Conservation (phyloP, 495 filamentous ascomycete genomes). For the Jackrogersella minutella region DNA sequence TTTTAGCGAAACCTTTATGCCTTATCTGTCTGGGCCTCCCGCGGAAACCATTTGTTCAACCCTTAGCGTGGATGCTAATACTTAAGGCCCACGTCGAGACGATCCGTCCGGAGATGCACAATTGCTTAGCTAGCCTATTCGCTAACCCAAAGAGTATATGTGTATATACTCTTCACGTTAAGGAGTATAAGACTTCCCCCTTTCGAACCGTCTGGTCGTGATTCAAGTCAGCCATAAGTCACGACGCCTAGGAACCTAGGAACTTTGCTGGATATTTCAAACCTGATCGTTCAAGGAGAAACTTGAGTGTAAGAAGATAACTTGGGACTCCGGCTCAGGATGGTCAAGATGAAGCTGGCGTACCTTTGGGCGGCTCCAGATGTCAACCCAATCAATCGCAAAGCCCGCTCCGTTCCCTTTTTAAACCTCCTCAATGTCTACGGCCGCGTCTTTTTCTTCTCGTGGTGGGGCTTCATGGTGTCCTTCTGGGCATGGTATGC, state of each 20-base stretch:
- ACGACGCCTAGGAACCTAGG: background rate
- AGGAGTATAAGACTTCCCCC: conserved; percentile 18
- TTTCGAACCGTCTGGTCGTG: conserved; percentile 5
- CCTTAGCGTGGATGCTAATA: conserved; percentile 24
- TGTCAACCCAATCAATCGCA: conserved; percentile 79
- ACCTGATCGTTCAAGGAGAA: background rate
- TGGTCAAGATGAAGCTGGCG: conserved; percentile 48
- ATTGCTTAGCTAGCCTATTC: conserved; percentile 29
- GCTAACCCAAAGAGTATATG: conserved; percentile 4
- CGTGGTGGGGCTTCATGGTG: conserved; percentile 94
- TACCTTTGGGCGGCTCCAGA: conserved; percentile 66
- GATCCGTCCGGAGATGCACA: conserved; percentile 44
- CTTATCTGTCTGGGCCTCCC: conserved; percentile 36
- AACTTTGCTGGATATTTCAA: too few species aligned
- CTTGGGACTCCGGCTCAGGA: background rate
- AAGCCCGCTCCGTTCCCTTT: conserved; percentile 81
- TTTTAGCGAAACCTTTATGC: conserved; percentile 6
- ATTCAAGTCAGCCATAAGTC: background rate
- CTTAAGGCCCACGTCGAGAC: conserved; percentile 20
- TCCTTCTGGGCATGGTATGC: conserved; percentile 94
- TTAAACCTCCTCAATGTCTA: conserved; percentile 81
- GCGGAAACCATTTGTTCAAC: conserved; percentile 38
- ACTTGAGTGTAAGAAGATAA: background rate
- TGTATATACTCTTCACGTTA: conserved; percentile 4
- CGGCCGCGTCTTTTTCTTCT: conserved; percentile 92